Percentiles rank a stretch among this genome's conserved stretches.
phyloP scores from a whole-genome alignment of 805 yeast species.

The Hermanozyma aechmeae region DNA sequence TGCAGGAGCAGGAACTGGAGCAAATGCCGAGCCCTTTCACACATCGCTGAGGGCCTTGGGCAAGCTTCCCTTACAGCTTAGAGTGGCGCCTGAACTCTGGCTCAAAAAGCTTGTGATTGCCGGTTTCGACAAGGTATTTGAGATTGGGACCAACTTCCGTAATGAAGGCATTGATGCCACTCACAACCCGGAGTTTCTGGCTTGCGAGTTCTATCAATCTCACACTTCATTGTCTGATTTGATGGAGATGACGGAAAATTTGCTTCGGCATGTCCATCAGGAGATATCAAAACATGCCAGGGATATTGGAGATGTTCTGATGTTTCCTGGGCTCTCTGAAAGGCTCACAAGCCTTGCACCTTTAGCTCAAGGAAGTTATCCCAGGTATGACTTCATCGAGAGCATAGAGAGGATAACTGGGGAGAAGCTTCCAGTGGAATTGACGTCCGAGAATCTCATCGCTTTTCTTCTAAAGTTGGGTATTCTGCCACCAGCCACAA shows the following conservation, averaged over 20 bases:
- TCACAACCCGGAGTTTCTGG: constrained; percentile 90
- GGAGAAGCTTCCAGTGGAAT: constrained; percentile 32
- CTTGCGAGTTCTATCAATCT: constrained; percentile 80
- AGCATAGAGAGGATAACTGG: constrained; percentile 52
- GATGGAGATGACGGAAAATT: constrained; percentile 51
- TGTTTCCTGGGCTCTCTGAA: constrained; percentile 3
- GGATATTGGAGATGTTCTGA: constrained; percentile 6
- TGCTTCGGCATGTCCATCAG: constrained; percentile 36
- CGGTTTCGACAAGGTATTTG: constrained; percentile 83
- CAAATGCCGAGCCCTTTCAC: constrained; percentile 80
- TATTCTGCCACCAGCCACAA: constrained; percentile 24
- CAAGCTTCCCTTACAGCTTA: constrained; percentile 38
- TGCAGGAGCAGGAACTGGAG: constrained; percentile 72
- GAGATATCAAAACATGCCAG: constrained; percentile 18
- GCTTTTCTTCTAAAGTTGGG: constrained; percentile 30
- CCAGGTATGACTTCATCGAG: constrained; percentile 55
- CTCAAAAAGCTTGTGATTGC: constrained; percentile 71
- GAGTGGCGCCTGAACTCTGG: constrained; percentile 97
- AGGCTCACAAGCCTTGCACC: constrained; percentile 11
- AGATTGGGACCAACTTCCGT: constrained; percentile 76
- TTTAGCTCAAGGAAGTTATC: constrained; percentile 5
- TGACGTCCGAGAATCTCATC: constrained; percentile 32
- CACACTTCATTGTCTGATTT: constrained; percentile 59
- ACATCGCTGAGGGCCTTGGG: constrained; percentile 38
- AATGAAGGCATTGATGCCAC: constrained; percentile 91